Conservation (phyloP, 305 asterid species). For the Solanum hybrid region DNA sequence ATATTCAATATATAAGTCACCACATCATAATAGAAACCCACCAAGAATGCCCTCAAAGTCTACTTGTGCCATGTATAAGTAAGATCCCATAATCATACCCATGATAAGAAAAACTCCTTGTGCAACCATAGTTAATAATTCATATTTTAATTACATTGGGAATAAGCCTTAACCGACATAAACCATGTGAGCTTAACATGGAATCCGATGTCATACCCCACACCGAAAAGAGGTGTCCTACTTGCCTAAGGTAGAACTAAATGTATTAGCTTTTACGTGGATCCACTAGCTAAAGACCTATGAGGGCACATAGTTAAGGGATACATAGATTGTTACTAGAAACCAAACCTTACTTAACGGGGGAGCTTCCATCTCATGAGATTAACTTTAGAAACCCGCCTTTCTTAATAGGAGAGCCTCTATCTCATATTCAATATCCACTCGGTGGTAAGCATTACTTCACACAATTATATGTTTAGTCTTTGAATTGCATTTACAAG, state of each 20-base stretch:
- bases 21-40: background rate
- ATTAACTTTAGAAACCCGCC: background rate
- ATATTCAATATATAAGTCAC: background rate
- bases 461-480: background rate
- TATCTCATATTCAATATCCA: background rate
- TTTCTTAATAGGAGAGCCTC: background rate
- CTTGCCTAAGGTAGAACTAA: background rate
- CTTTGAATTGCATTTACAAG: background rate
- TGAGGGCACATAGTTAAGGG: background rate
- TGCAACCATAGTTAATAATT: background rate
- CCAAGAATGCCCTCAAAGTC: background rate
- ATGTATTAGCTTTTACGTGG: background rate
- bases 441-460: background rate
- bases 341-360: background rate
- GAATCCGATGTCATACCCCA: background rate
- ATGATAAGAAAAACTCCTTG: background rate
- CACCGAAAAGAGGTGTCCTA: background rate
- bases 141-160: background rate
- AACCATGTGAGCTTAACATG: background rate
- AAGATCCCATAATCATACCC: background rate
- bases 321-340: background rate
- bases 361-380: background rate
- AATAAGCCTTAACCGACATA: background rate
- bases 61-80: background rate
- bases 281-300: background rate